Conservation (phyloP, 306 rosid genomes). For the Lotus japonicus region DNA sequence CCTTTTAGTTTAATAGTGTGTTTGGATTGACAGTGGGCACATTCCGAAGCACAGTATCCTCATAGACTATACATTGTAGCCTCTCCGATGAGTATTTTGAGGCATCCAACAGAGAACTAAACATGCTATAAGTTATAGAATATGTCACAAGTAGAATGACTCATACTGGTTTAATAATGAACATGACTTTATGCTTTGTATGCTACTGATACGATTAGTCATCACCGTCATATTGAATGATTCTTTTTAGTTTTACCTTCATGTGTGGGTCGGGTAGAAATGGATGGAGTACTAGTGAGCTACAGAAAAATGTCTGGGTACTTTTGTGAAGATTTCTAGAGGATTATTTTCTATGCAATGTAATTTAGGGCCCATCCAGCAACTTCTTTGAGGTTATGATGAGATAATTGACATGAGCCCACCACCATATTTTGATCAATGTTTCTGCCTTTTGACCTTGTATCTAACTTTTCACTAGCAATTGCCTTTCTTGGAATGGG, state of each 20-base stretch:
- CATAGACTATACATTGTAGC: no score
- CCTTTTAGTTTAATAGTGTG: neutral
- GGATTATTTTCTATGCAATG: neutral
- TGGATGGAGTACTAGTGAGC: neutral
- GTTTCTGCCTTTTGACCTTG: neutral
- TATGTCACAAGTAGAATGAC: neutral
- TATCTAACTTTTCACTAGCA: neutral
- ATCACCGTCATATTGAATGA: neutral
- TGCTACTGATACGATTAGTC: neutral
- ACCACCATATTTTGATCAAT: neutral
- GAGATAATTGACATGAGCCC: neutral
- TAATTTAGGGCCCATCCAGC: neutral
- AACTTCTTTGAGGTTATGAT: slow-evolving; percentile 7
- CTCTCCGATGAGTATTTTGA: no score
- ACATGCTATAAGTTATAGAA: neutral
- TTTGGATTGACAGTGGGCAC: no score
- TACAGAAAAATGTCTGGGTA: neutral
- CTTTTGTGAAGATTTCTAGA: neutral
- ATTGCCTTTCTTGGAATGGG: neutral
- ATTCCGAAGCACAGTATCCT: no score
- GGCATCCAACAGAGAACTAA: no score
- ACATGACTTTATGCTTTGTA: neutral
- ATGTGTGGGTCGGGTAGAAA: neutral
- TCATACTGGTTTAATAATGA: neutral
- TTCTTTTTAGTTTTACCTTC: neutral